These are phyloP conservation scores for Mikania micrantha DNA, from an alignment of 129 eudicot genomes.

Conservation along the genomic window DNA sequence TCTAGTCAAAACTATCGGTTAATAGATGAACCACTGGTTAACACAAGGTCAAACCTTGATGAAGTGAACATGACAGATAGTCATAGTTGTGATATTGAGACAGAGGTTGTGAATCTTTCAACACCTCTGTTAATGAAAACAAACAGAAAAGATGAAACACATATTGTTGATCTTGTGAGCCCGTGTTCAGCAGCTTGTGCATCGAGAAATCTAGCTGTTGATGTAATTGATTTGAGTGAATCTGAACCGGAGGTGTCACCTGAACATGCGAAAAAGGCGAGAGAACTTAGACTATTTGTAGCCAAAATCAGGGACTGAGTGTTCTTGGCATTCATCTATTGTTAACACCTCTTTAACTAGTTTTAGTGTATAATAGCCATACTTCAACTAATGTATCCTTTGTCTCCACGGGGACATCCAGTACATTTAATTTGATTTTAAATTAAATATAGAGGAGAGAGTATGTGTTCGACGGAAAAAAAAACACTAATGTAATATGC, in stretches of 20 bases:
- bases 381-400: background rate
- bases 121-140: conserved; percentile 21
- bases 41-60: background rate
- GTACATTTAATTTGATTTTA: too few species aligned
- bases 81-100: background rate
- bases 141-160: conserved; percentile 21
- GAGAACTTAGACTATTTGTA: conserved; percentile 59
- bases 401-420: too few species aligned
- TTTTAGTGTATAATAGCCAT: background rate
- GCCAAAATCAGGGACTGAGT: conserved; percentile 38
- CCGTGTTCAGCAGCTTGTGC: conserved; percentile 44
- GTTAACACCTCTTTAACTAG: background rate
- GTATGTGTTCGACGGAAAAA: too few species aligned
- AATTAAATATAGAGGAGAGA: too few species aligned
- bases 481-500: too few species aligned
- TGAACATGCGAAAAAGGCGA: conserved; percentile 44
- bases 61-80: background rate
- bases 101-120: conserved; percentile 26
- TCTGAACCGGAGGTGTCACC: conserved; percentile 69
- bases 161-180: conserved; percentile 72
- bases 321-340: conserved; percentile 1
- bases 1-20: background rate
- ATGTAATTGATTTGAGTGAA: conserved; percentile 75
- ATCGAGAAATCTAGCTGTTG: conserved; percentile 28
- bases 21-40: conserved; percentile 1